These are phyloP conservation scores for Aspergillus sp. DNA, from an alignment of 2,329 filamentous ascomycete species.

Conservation along the genomic window DNA sequence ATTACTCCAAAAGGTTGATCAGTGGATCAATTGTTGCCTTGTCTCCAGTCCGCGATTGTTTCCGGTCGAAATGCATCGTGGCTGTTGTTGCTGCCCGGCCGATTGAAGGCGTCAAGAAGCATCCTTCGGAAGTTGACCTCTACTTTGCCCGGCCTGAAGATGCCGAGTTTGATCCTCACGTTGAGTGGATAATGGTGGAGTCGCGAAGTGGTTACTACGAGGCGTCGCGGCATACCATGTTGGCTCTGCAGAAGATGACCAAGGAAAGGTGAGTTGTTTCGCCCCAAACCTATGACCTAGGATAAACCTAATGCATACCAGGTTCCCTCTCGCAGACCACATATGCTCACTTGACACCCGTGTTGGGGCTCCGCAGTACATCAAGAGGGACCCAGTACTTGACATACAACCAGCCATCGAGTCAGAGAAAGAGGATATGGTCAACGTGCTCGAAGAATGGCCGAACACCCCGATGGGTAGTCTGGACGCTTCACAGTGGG, in stretches of 20 bases:
- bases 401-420: slow-evolving; percentile 42
- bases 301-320: slow-evolving; percentile 10
- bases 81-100: slow-evolving; percentile 64
- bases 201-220: slow-evolving; percentile 67
- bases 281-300: neutral
- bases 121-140: slow-evolving; percentile 65
- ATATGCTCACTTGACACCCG: slow-evolving; percentile 31
- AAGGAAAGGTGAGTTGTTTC: slow-evolving; percentile 37
- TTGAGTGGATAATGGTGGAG: slow-evolving; percentile 71
- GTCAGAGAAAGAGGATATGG: slow-evolving; percentile 30
- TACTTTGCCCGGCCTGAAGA: slow-evolving; percentile 57
- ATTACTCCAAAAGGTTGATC: slow-evolving; percentile 50
- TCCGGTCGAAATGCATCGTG: slow-evolving; percentile 56
- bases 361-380: slow-evolving; percentile 44
- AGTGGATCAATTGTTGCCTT: slow-evolving; percentile 48
- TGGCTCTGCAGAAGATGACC: slow-evolving; percentile 58
- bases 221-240: slow-evolving; percentile 60
- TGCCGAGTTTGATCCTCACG: slow-evolving; percentile 57
- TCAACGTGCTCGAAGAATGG: slow-evolving; percentile 49
- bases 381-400: slow-evolving; percentile 40
- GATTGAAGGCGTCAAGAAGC: slow-evolving; percentile 51
- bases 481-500: slow-evolving; percentile 63
- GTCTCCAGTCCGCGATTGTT: slow-evolving; percentile 48
- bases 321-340: slow-evolving; percentile 37
- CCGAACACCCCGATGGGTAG: slow-evolving; percentile 34